These are phyloP conservation scores for Penicillium sp. DNA, from an alignment of 2,329 filamentous ascomycete genomes.

Conservation along the genomic window DNA sequence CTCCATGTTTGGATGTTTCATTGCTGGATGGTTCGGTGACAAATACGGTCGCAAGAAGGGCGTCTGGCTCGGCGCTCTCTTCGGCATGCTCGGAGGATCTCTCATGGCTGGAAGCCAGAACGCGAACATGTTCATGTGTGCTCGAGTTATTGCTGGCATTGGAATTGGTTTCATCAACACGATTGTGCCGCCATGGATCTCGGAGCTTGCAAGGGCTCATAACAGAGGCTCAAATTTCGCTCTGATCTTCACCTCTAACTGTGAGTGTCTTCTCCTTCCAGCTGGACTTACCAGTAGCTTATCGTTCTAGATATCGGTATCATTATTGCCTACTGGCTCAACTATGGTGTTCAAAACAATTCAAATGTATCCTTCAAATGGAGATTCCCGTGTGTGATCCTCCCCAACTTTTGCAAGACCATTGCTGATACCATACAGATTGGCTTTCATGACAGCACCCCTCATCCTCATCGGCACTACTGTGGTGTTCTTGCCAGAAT, in stretches of 20 bases:
- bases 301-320: too few species aligned
- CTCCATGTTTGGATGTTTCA: too few species aligned
- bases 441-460: neutral
- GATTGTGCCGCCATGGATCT: neutral
- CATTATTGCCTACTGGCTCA: constrained; percentile 1
- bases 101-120: neutral
- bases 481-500: constrained; percentile 26
- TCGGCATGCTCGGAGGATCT: neutral
- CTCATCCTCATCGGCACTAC: neutral
- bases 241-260: too few species aligned
- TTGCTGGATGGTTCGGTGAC: neutral
- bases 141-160: constrained; percentile 1
- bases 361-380: neutral
- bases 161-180: constrained; percentile 3
- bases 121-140: neutral
- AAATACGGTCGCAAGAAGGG: neutral
- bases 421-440: too few species aligned
- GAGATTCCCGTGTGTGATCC: neutral
- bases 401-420: too few species aligned
- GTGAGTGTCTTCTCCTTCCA: too few species aligned
- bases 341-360: neutral
- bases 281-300: neutral
- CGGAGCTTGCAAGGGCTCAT: neutral
- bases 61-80: neutral
- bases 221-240: neutral